These are phyloP conservation scores for Stygiomarasmius scandens DNA, from an alignment of 1,284 basidiomycete species.

Conservation along the genomic window DNA sequence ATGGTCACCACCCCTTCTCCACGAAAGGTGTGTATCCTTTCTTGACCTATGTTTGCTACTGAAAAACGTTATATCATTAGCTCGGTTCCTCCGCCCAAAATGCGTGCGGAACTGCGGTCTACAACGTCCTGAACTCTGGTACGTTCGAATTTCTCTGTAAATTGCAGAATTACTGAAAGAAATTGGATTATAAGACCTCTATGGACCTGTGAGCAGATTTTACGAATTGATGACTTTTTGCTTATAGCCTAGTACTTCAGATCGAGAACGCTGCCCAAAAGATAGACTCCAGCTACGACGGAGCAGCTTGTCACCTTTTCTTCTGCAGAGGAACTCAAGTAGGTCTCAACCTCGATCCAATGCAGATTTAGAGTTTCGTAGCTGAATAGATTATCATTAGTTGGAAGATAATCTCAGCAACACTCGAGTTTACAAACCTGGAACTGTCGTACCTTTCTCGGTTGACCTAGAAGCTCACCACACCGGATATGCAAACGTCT, in stretches of 20 bases:
- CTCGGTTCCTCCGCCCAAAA: slow-evolving; percentile 28
- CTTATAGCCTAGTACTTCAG: too few relatives aligned
- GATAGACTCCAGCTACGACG: slow-evolving; percentile 33
- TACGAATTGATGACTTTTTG: too few relatives aligned
- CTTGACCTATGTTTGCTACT: background rate
- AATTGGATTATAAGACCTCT: slow-evolving; percentile 23
- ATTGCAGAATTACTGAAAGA: background rate
- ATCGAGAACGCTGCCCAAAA: slow-evolving; percentile 35
- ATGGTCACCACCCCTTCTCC: slow-evolving; percentile 31
- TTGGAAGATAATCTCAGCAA: slow-evolving; percentile 34
- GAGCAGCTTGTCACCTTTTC: slow-evolving; percentile 35
- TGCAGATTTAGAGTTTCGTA: background rate
- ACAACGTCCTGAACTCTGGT: slow-evolving; percentile 32
- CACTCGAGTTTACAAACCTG: slow-evolving; percentile 29
- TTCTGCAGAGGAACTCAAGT: slow-evolving; percentile 39
- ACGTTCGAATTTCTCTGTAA: background rate
- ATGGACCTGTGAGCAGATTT: slow-evolving; percentile 30
- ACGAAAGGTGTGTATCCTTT: slow-evolving; percentile 25
- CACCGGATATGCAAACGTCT: slow-evolving; percentile 39
- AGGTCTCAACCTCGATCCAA: slow-evolving; percentile 2
- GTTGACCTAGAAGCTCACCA: slow-evolving; percentile 38
- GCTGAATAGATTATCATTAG: slow-evolving; percentile 19
- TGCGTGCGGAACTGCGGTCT: slow-evolving; percentile 33
- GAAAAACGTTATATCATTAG: slow-evolving; percentile 16
- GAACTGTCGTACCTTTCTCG: slow-evolving; percentile 33